Conservation (phyloP, 805 yeast genomes). For the Suhomyces pyralidae region DNA sequence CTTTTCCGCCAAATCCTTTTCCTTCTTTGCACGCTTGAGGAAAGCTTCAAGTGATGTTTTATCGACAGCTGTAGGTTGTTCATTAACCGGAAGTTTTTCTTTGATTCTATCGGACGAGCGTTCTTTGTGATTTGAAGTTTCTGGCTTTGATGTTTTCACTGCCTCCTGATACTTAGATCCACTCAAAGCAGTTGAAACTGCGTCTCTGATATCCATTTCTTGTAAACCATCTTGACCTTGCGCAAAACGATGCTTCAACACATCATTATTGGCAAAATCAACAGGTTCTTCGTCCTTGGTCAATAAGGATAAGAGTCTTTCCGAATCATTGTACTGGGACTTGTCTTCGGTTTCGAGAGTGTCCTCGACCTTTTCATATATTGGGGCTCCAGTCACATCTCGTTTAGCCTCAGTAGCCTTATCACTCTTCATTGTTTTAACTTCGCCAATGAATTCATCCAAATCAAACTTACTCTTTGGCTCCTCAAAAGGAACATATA, state of each 20-base stretch:
- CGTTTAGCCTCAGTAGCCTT: neutral
- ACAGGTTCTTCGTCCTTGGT: slow-evolving; percentile 10
- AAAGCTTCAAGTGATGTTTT: slow-evolving; percentile 33
- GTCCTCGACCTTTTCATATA: neutral
- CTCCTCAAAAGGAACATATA: slow-evolving; percentile 5
- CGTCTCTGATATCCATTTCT: slow-evolving; percentile 20
- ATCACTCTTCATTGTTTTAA: neutral
- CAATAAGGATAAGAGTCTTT: slow-evolving; percentile 13
- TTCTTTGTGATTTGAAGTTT: neutral
- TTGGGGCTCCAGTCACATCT: neutral
- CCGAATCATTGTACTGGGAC: slow-evolving; percentile 16
- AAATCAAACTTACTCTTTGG: slow-evolving; percentile 17
- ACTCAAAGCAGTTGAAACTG: slow-evolving; percentile 21
- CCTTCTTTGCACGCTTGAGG: slow-evolving; percentile 41
- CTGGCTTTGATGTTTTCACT: neutral
- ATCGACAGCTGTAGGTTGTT: neutral
- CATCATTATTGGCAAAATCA: slow-evolving; percentile 6
- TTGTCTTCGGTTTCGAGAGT: neutral
- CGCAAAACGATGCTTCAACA: slow-evolving; percentile 1
- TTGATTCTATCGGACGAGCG: neutral
- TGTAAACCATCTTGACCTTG: slow-evolving; percentile 1
- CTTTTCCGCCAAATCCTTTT: slow-evolving; percentile 39
- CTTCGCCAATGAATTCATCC: slow-evolving; percentile 13
- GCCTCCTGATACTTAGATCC: neutral
- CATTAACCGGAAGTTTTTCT: neutral